Conservation (phyloP, 306 rosid genomes). For the Casuarina equisetifolia region DNA sequence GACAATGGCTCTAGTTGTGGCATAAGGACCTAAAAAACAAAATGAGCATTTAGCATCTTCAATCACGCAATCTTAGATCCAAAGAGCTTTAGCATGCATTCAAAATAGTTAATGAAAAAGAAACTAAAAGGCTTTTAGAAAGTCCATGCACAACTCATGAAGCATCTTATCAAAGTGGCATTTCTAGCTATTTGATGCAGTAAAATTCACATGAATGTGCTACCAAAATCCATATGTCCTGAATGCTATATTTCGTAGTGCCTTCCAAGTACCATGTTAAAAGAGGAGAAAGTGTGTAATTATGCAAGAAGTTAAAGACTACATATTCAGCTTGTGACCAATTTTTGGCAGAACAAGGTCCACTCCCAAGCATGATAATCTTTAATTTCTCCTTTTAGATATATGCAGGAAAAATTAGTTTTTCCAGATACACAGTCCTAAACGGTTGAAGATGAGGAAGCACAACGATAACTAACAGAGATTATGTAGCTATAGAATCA, state of each 20-base stretch:
- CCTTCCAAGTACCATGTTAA: background rate
- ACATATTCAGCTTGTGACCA: background rate
- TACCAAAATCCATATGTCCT: background rate
- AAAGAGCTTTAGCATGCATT: background rate
- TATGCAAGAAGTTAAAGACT: background rate
- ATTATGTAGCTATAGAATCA: background rate
- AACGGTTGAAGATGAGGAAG: background rate
- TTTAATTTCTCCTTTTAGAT: background rate
- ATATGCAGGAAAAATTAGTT: background rate
- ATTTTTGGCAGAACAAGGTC: background rate
- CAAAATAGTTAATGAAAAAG: background rate
- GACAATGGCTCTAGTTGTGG: slow-evolving; percentile 63
- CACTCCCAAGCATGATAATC: background rate
- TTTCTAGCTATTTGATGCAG: background rate
- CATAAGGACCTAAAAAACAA: slow-evolving; percentile 48
- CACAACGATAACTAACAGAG: background rate
- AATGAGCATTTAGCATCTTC: background rate
- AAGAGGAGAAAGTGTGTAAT: background rate
- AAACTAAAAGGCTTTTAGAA: background rate
- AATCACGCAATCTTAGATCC: background rate
- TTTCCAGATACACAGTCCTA: background rate
- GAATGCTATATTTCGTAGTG: background rate
- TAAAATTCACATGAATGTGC: background rate
- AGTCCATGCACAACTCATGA: background rate
- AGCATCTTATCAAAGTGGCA: background rate